Percentiles rank a stretch among this genome's conserved stretches.
These are phyloP conservation scores for Talaromyces sp. DNA, from an alignment of 2,329 filamentous ascomycete species.

Conservation along the genomic window DNA sequence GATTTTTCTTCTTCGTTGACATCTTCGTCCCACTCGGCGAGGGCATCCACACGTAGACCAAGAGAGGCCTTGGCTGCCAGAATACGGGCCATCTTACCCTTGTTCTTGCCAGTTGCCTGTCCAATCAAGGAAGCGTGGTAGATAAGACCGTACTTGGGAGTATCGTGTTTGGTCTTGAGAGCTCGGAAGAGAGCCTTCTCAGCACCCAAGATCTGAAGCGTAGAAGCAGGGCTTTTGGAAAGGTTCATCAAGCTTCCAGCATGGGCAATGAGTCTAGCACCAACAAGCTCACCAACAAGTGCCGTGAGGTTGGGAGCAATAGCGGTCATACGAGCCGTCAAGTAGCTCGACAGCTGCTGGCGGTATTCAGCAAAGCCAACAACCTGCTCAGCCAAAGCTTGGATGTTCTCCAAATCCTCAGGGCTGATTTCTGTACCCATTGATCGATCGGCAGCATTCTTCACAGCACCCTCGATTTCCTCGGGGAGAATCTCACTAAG, in stretches of 20 bases:
- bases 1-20: slow-evolving; percentile 86
- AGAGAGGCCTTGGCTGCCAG: slow-evolving; percentile 89
- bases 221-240: slow-evolving; percentile 90
- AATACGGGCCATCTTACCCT: slow-evolving; percentile 98
- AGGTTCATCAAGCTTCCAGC: slow-evolving; percentile 90
- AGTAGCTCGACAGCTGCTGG: slow-evolving; percentile 78
- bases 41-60: slow-evolving; percentile 85
- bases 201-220: slow-evolving; percentile 95
- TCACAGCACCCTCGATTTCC: slow-evolving; percentile 86
- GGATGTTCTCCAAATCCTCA: slow-evolving; percentile 89
- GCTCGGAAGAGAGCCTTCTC: slow-evolving; percentile 98
- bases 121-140: slow-evolving; percentile 92
- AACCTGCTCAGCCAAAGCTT: slow-evolving; percentile 86
- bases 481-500: slow-evolving; percentile 89
- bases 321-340: slow-evolving; percentile 89
- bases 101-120: slow-evolving; percentile 95
- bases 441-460: slow-evolving; percentile 89
- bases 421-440: slow-evolving; percentile 98
- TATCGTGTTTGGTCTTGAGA: slow-evolving; percentile 98
- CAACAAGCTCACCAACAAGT: slow-evolving; percentile 87
- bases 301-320: slow-evolving; percentile 94
- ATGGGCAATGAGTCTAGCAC: slow-evolving; percentile 90
- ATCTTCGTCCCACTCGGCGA: slow-evolving; percentile 70
- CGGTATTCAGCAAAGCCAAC: slow-evolving; percentile 89
- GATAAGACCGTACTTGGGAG: slow-evolving; percentile 94